Conservation (phyloP, 192 early-diverging fungal species). For the Coemansia sp. region DNA sequence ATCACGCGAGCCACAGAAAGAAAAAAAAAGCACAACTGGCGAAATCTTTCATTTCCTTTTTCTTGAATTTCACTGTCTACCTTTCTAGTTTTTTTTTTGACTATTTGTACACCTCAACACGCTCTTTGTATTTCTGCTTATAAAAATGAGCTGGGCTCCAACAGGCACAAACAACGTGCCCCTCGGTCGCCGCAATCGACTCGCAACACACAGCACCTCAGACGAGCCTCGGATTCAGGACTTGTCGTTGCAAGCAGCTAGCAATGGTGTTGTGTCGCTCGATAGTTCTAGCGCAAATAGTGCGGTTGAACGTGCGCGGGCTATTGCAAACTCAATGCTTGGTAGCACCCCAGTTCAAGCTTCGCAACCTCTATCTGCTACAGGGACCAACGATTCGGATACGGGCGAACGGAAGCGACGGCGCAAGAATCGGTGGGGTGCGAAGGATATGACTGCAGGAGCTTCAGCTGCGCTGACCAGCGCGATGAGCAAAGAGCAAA, state of each 20-base stretch:
- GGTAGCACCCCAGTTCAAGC: constrained; percentile 3
- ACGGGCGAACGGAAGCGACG: constrained; percentile 64
- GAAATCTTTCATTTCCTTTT: constrained; percentile 6
- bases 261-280: background rate
- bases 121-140: background rate
- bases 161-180: constrained; percentile 56
- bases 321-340: constrained; percentile 48
- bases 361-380: background rate
- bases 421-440: constrained; percentile 90
- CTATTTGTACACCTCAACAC: constrained; percentile 4
- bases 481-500: constrained; percentile 75
- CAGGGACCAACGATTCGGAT: background rate
- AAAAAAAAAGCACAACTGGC: background rate
- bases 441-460: constrained; percentile 68
- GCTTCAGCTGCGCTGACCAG: constrained; percentile 78
- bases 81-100: constrained; percentile 3
- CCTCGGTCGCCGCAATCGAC: constrained; percentile 39
- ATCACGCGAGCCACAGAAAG: background rate
- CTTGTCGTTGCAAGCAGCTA: background rate
- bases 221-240: constrained; percentile 10
- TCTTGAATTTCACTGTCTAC: background rate
- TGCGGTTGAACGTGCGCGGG: constrained; percentile 48
- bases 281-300: constrained; percentile 4
- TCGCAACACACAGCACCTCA: constrained; percentile 9
- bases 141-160: constrained; percentile 46